Evolutionary conservation across 345 rosid genomes (phyloP), one percentile per base, ranked within the genome.

Genomic region (Lepidium aucheri): DNA sequence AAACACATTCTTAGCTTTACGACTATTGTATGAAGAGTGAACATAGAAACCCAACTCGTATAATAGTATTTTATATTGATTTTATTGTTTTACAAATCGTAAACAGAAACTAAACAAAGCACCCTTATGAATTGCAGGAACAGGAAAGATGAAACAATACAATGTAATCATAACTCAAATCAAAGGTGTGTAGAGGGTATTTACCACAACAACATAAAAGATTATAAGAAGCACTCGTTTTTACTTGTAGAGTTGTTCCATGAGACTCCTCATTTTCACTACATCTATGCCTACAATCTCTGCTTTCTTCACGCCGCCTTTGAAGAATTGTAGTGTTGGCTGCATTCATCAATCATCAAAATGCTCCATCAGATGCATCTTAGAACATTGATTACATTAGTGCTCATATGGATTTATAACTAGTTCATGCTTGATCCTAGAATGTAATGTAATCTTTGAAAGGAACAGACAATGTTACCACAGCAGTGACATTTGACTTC

Each of bases 321-420:
- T 74, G 61, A 75, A 93, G 83, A 85, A 94, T 15, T 80, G 83
- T 20, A 94, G 64, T 13, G 92, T 88, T 30, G 96, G 99, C 96
- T 90, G 84, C 56, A 65, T 72, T 67, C 9, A 74, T 52, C 20
- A 60, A 68, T 52, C 47, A 52, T 60, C 41, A 51, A 8, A 51
- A 63, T 39, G 32, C 22, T 12, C 15, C 32, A 34, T 61, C 9
- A 68, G 13, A 47, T 32, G 17, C 8, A 36, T 58, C 35, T 2
- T 28, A 28, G 65, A 43, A 3, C 38, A 7, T 9, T 5, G 33
- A 66, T 14, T 53, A 28, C 35, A 36, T 46, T 69, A 42, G 32
- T 42, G 54, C 11, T 42, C 15, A 12, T 11, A 40, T 12, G 44
- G 43, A 33, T 14, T 58, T 24, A 47, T 13, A 43, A 43, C 8